phyloP scores from a whole-genome alignment of 1,284 basidiomycete species.

The Entoloma clypeatum region DNA sequence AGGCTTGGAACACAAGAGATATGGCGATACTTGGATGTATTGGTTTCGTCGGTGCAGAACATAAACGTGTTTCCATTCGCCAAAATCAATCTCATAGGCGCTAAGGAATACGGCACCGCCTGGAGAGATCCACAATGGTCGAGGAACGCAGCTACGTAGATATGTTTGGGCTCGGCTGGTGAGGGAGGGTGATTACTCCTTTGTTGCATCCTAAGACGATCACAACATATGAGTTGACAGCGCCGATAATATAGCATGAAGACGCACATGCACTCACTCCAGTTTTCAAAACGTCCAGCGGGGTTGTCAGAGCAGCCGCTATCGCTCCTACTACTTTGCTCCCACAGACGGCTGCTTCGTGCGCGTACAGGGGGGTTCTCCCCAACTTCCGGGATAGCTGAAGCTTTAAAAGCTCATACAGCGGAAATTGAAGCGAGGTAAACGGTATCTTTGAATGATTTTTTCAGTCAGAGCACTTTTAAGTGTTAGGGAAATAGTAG shows the following conservation, averaged over 20 bases:
- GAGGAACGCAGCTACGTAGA: conserved; percentile 84
- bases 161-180: too few species aligned
- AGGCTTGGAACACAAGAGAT: too few species aligned
- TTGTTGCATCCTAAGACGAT: conserved; percentile 57
- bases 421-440: conserved; percentile 95
- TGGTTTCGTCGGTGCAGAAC: too few species aligned
- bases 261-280: conserved; percentile 78
- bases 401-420: conserved; percentile 89
- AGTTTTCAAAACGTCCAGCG: conserved; percentile 96
- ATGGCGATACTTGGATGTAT: too few species aligned
- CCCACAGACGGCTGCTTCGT: conserved; percentile 90
- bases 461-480: not conserved
- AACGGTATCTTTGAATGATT: conserved; percentile 77
- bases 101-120: conserved; percentile 97
- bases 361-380: conserved; percentile 61
- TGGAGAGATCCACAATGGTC: conserved; percentile 93
- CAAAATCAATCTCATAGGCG: conserved; percentile 91
- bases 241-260: conserved; percentile 6
- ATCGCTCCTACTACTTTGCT: conserved; percentile 88
- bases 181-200: conserved; percentile 73
- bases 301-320: conserved; percentile 90
- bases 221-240: not conserved
- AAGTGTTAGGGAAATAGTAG: not conserved
- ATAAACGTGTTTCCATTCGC: too few species aligned
- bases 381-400: conserved; percentile 49